Percentiles rank a stretch among this genome's conserved stretches.
Conservation (phyloP, 768 basidiomycete species). For the Auricularia sp. region DNA sequence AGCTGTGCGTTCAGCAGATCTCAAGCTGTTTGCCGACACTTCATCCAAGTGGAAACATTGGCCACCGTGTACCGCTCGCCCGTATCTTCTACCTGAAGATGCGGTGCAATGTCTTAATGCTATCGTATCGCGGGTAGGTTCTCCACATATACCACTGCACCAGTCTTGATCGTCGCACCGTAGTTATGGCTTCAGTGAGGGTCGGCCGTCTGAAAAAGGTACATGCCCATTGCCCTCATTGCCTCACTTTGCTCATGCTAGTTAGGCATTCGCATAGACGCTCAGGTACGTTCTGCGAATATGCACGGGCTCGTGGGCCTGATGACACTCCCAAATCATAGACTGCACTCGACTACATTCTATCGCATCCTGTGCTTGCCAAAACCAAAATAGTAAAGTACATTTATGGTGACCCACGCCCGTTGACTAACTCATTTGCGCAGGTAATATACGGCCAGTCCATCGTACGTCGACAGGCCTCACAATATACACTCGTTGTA, state of each 20-base stretch:
- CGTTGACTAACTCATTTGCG: conserved; percentile 14
- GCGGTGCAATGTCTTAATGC: conserved; percentile 89
- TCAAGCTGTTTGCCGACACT: conserved; percentile 15
- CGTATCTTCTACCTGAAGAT: conserved; percentile 69
- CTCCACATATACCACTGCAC: neutral
- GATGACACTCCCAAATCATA: conserved; percentile 8
- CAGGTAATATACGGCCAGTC: conserved; percentile 72
- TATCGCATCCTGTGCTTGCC: conserved; percentile 50
- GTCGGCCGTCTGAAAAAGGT: conserved; percentile 80
- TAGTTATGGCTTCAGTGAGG: conserved; percentile 85
- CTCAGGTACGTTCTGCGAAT: conserved; percentile 47
- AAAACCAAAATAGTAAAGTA: conserved; percentile 54
- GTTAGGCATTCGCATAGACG: conserved; percentile 72
- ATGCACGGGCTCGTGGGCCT: neutral
- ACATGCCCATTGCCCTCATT: conserved; percentile 6
- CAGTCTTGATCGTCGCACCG: neutral
- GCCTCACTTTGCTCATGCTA: neutral
- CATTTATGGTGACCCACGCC: neutral
- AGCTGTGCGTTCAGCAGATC: too few relatives aligned
- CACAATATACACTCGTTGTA: conserved; percentile 9
- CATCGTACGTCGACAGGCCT: conserved; percentile 26
- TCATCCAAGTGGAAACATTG: conserved; percentile 60
- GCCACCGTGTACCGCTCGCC: conserved; percentile 85
- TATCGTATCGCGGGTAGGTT: conserved; percentile 82
- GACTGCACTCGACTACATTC: conserved; percentile 58